Evolutionary conservation across 352 stramenopile species (phyloP).

Genomic region (Globisporangium uncinulatum): DNA sequence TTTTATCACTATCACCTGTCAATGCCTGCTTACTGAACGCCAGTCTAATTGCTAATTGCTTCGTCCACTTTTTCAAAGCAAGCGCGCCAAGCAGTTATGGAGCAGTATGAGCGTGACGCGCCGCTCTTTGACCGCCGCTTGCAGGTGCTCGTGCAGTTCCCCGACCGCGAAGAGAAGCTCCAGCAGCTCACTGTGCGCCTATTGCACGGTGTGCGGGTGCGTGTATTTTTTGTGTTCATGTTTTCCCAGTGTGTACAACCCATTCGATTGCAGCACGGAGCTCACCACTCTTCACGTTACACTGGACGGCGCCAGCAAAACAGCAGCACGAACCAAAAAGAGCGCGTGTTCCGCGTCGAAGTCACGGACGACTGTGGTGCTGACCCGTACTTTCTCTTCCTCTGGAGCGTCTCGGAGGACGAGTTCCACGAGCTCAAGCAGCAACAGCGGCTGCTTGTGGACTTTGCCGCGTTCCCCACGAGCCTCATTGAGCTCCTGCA

Average conservation of each 20-base stretch:
- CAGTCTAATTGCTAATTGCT: too few relatives aligned
- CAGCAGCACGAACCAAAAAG: slow-evolving; percentile 72
- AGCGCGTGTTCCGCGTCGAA: slow-evolving; percentile 89
- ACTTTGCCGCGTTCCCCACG: slow-evolving; percentile 89
- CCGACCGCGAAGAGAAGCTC: slow-evolving; percentile 76
- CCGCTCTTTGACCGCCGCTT: slow-evolving; percentile 83
- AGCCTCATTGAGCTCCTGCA: slow-evolving; percentile 92
- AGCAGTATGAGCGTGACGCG: slow-evolving; percentile 69
- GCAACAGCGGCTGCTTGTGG: slow-evolving; percentile 90
- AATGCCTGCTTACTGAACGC: too few relatives aligned
- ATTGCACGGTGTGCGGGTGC: slow-evolving; percentile 66
- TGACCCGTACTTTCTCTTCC: slow-evolving; percentile 91
- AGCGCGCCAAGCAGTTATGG: slow-evolving; percentile 29
- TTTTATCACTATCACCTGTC: too few relatives aligned
- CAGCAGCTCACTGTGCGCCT: slow-evolving; percentile 69
- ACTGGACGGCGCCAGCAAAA: slow-evolving; percentile 40
- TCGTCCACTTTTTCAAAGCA: too few relatives aligned
- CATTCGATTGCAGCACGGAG: not conserved
- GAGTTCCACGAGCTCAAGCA: slow-evolving; percentile 94
- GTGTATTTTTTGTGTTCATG: slow-evolving; percentile 9
- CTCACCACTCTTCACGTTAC: not conserved
- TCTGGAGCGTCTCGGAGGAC: slow-evolving; percentile 92
- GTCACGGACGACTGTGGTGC: slow-evolving; percentile 90
- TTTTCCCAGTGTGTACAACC: not conserved
- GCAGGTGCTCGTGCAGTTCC: slow-evolving; percentile 77